Conservation (phyloP, 1,284 basidiomycete genomes). For the Trametes polyzona region DNA sequence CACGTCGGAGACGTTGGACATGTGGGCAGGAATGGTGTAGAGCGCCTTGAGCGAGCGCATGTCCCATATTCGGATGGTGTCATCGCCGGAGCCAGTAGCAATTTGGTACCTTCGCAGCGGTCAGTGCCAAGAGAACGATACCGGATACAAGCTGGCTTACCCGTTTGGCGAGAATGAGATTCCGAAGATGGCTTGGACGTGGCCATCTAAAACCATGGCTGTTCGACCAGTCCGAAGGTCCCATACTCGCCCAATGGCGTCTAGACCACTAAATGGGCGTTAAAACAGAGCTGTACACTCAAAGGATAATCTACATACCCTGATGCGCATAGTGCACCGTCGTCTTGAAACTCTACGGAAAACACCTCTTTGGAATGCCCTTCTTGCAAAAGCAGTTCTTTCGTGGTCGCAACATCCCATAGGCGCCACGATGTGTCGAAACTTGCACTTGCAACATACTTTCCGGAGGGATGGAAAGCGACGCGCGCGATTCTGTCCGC, state of each 20-base stretch:
- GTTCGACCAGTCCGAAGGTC: conserved; percentile 94
- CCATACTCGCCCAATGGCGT: conserved; percentile 97
- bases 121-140: neutral
- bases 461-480: conserved; percentile 94
- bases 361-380: conserved; percentile 99
- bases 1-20: conserved; percentile 93
- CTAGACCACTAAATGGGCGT: conserved; percentile 73
- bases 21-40: conserved; percentile 98
- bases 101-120: conserved; percentile 80
- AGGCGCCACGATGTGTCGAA: conserved; percentile 99
- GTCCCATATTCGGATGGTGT: conserved; percentile 99
- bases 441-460: conserved; percentile 92
- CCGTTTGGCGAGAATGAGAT: conserved; percentile 97
- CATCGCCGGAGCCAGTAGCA: conserved; percentile 95
- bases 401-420: conserved; percentile 87
- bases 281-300: conserved; percentile 5
- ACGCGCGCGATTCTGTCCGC: conserved; percentile 90
- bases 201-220: conserved; percentile 98
- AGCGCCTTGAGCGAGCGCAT: conserved; percentile 88
- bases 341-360: conserved; percentile 92
- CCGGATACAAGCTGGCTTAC: conserved; percentile 45
- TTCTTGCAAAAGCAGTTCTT: conserved; percentile 91
- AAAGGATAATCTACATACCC: conserved; percentile 59
- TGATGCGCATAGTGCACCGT: conserved; percentile 91
- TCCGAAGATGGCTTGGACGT: conserved; percentile 91